Percentiles rank a stretch among this genome's conserved stretches.
Evolutionary conservation across 148 eudicot species (phyloP).

Genomic region (Heliamphora exappendiculata): DNA sequence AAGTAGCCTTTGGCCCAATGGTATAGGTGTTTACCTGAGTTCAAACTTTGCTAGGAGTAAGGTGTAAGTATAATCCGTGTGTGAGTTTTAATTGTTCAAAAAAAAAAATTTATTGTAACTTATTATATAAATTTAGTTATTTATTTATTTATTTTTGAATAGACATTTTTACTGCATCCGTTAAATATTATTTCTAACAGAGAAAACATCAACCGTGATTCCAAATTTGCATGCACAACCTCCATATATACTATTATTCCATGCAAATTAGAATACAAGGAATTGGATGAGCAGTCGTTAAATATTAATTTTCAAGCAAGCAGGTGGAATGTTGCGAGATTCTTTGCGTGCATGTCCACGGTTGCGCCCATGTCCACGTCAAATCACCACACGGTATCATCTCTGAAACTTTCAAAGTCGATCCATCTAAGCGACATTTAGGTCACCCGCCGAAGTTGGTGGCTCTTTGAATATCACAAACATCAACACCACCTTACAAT

Average conservation of each 20-base stretch:
- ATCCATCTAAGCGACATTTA: conserved; percentile 1
- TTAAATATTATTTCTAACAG: neutral
- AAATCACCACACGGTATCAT: neutral
- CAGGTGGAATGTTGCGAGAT: neutral
- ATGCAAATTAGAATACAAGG: neutral
- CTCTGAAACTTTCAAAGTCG: neutral
- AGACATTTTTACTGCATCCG: no score
- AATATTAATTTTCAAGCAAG: neutral
- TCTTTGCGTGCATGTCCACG: conserved; percentile 1
- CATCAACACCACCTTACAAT: neutral
- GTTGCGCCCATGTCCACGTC: conserved; percentile 11
- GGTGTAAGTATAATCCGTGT: no score
- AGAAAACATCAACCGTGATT: neutral
- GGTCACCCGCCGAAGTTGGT: conserved; percentile 3
- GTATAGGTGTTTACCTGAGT: no score
- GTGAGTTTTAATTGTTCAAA: no score
- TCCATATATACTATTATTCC: neutral
- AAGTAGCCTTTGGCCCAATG: no score
- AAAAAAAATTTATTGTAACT: no score
- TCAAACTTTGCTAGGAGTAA: no score
- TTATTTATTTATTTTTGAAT: neutral
- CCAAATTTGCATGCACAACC: no score
- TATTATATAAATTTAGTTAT: no score
- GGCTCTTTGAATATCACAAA: conserved; percentile 1
- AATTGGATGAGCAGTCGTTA: neutral